phyloP scores from a whole-genome alignment of 495 filamentous ascomycete species.

The Corynascus novoguineensis region DNA sequence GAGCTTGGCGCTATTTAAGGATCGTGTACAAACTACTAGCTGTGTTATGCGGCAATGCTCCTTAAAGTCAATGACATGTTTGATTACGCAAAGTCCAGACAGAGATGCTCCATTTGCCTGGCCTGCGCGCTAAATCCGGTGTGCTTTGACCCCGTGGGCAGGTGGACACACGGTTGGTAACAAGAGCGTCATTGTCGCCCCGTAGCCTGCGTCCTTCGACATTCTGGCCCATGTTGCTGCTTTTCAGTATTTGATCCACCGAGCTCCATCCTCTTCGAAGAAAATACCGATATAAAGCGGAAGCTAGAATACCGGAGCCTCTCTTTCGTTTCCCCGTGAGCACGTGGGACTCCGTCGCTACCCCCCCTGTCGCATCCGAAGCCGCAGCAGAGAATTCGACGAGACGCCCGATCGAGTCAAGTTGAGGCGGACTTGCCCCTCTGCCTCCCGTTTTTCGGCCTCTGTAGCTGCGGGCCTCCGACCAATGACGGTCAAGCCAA shows the following conservation, averaged over 20 bases:
- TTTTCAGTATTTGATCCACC: too few relatives aligned
- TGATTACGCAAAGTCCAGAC: too few relatives aligned
- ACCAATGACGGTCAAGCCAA: slow-evolving; percentile 17
- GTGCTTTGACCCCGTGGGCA: not conserved
- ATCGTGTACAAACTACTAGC: not conserved
- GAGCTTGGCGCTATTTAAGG: slow-evolving; percentile 82
- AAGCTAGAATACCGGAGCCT: too few relatives aligned
- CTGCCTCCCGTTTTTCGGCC: slow-evolving; percentile 14
- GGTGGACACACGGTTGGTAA: too few relatives aligned
- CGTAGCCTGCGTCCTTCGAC: too few relatives aligned
- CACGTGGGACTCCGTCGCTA: not conserved
- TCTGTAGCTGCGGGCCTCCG: not conserved
- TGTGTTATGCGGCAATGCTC: not conserved
- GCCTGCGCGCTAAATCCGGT: too few relatives aligned
- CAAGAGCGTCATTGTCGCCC: too few relatives aligned
- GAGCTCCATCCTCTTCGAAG: too few relatives aligned
- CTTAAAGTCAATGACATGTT: not conserved
- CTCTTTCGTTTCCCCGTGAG: too few relatives aligned
- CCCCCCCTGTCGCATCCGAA: slow-evolving; percentile 5
- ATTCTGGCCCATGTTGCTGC: too few relatives aligned
- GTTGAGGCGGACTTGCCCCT: slow-evolving; percentile 1
- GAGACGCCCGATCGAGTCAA: not conserved
- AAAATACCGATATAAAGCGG: too few relatives aligned
- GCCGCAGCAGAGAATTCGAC: slow-evolving; percentile 10
- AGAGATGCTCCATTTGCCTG: too few relatives aligned